These are phyloP conservation scores for Ophiognomonia clavigignenti-juglandacearum DNA, from an alignment of 2,329 filamentous ascomycete species.

Conservation along the genomic window DNA sequence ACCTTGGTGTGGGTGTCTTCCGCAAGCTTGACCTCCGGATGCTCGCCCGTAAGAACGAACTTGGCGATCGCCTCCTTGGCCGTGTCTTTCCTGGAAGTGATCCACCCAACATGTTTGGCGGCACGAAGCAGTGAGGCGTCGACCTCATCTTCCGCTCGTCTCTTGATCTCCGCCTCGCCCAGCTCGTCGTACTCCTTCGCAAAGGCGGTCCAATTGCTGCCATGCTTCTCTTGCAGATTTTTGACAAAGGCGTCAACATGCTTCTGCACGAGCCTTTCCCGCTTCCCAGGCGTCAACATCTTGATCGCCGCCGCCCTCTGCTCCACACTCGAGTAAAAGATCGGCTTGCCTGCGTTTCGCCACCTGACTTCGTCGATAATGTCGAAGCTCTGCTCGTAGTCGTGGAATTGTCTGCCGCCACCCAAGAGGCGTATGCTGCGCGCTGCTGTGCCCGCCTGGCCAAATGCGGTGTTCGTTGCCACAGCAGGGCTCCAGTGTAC, in stretches of 20 bases:
- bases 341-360: slow-evolving; percentile 24
- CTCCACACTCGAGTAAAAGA: slow-evolving; percentile 32
- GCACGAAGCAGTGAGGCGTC: not conserved
- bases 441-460: slow-evolving; percentile 29
- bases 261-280: slow-evolving; percentile 13
- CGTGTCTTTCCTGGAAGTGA: slow-evolving; percentile 17
- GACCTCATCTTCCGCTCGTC: not conserved
- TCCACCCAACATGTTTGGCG: slow-evolving; percentile 3
- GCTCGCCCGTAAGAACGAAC: slow-evolving; percentile 32
- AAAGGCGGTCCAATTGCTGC: slow-evolving; percentile 9
- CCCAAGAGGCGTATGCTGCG: slow-evolving; percentile 35
- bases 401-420: slow-evolving; percentile 29
- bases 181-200: slow-evolving; percentile 3
- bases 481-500: slow-evolving; percentile 33
- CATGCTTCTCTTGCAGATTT: slow-evolving; percentile 1
- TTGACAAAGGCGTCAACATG: slow-evolving; percentile 30
- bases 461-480: slow-evolving; percentile 26
- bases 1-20: slow-evolving; percentile 26
- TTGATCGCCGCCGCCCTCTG: slow-evolving; percentile 21
- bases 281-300: slow-evolving; percentile 18
- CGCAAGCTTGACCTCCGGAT: slow-evolving; percentile 27
- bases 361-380: slow-evolving; percentile 21
- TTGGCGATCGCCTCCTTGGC: slow-evolving; percentile 31
- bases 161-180: not conserved
- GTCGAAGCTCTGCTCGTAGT: slow-evolving; percentile 18